Percentiles rank a stretch among this genome's conserved stretches.
Evolutionary conservation across 2,329 filamentous ascomycete genomes (phyloP).

Genomic region (Colletotrichum gigasporum): DNA sequence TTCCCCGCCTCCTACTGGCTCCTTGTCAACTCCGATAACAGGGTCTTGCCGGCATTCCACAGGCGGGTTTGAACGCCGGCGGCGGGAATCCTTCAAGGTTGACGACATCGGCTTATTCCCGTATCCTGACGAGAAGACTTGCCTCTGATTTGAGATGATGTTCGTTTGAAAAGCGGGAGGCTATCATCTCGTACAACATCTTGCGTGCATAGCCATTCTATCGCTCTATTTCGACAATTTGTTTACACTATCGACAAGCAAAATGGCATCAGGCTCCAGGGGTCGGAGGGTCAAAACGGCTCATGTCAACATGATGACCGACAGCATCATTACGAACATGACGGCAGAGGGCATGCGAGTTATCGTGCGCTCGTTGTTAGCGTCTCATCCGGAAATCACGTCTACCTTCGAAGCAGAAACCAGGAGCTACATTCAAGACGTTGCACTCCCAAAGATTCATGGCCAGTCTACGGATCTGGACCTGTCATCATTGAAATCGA

Average conservation of each 20-base stretch:
- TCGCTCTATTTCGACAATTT: not conserved
- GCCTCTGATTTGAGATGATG: no score
- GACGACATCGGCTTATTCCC: not conserved
- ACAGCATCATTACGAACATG: slow-evolving; percentile 54
- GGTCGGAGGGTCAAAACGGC: slow-evolving; percentile 37
- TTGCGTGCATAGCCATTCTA: no score
- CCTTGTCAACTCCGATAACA: not conserved
- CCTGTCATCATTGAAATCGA: slow-evolving; percentile 10
- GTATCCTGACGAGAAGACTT: no score
- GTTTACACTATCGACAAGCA: not conserved
- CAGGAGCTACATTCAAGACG: slow-evolving; percentile 37
- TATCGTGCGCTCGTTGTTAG: slow-evolving; percentile 42
- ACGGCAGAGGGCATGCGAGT: slow-evolving; percentile 49
- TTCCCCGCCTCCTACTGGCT: not conserved
- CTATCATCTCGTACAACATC: no score
- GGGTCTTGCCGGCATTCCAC: not conserved
- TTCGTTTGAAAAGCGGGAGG: no score
- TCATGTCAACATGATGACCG: slow-evolving; percentile 58
- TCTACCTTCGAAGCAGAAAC: slow-evolving; percentile 43
- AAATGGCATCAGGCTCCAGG: not conserved
- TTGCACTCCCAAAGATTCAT: slow-evolving; percentile 10
- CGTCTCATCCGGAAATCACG: slow-evolving; percentile 40
- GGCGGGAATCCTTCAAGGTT: not conserved
- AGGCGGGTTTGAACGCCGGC: not conserved
- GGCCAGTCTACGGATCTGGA: not conserved